Evolutionary conservation across 2,329 filamentous ascomycete genomes (phyloP).

Genomic region (Daldinia sp.): DNA sequence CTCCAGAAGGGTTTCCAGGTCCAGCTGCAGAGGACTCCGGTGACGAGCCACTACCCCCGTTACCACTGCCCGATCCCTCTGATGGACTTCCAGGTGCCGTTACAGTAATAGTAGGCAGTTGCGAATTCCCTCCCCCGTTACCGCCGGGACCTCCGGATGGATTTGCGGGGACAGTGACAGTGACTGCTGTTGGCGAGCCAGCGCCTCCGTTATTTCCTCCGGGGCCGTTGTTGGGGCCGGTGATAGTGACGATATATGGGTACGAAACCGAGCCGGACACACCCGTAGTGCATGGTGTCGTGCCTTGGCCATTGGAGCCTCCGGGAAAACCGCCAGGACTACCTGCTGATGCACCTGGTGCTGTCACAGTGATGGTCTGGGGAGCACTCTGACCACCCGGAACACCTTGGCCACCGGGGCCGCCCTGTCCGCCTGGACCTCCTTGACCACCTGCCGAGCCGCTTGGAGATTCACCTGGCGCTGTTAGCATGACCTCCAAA

Average conservation of each 20-base stretch:
- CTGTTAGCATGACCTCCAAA: conserved; percentile 10
- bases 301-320: conserved; percentile 20
- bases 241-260: conserved; percentile 19
- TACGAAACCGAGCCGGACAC: conserved; percentile 17
- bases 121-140: conserved; percentile 21
- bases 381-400: conserved; percentile 22
- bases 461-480: conserved; percentile 14
- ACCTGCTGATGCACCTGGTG: conserved; percentile 23
- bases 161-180: conserved; percentile 26
- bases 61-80: conserved; percentile 21
- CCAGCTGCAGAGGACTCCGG: conserved; percentile 1
- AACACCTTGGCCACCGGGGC: conserved; percentile 24
- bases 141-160: conserved; percentile 24
- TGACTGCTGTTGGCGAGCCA: conserved; percentile 26
- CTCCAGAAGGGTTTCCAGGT: conserved; percentile 30
- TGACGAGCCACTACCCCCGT: conserved; percentile 18
- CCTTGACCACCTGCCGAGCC: conserved; percentile 22
- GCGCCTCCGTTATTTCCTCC: conserved; percentile 20
- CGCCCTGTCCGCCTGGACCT: conserved; percentile 24
- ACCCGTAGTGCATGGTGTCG: conserved; percentile 27
- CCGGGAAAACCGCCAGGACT: conserved; percentile 22
- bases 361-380: conserved; percentile 32
- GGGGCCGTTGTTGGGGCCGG: conserved; percentile 15
- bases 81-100: conserved; percentile 24
- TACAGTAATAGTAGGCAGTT: conserved; percentile 23